These are phyloP conservation scores for Gossypium anomalum DNA, from an alignment of 345 rosid genomes.

Conservation along the genomic window DNA sequence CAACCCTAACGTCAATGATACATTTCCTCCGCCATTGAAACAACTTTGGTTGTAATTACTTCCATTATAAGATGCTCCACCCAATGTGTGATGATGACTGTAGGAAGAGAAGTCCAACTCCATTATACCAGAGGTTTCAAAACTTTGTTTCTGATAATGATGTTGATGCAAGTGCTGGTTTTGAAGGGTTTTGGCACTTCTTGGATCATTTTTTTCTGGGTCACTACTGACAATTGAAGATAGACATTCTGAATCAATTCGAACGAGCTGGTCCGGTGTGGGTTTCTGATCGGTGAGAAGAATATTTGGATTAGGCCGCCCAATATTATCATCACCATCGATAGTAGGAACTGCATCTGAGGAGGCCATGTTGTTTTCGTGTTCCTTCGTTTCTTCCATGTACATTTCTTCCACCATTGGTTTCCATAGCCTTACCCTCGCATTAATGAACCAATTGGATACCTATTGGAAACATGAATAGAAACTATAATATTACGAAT, in stretches of 20 bases:
- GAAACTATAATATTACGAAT: background rate
- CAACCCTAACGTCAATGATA: slow-evolving; percentile 89
- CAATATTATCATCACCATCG: slow-evolving; percentile 33
- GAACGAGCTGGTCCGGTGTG: slow-evolving; percentile 48
- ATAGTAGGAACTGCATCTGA: slow-evolving; percentile 30
- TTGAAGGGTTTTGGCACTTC: slow-evolving; percentile 28
- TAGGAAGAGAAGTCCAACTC: slow-evolving; percentile 53
- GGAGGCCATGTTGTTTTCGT: slow-evolving; percentile 40
- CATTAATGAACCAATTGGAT: slow-evolving; percentile 97
- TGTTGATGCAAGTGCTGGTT: slow-evolving; percentile 22
- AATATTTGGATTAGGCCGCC: slow-evolving; percentile 25
- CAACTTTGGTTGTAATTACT: slow-evolving; percentile 30
- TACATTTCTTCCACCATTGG: slow-evolving; percentile 99
- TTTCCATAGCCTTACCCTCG: slow-evolving; percentile 99
- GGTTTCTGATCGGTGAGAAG: slow-evolving; percentile 59
- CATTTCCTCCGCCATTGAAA: slow-evolving; percentile 60
- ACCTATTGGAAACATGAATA: slow-evolving; percentile 42
- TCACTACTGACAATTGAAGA: slow-evolving; percentile 64
- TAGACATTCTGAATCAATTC: slow-evolving; percentile 81
- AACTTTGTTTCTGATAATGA: slow-evolving; percentile 19
- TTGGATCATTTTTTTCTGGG: slow-evolving; percentile 40
- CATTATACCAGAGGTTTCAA: slow-evolving; percentile 38
- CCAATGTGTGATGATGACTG: slow-evolving; percentile 38
- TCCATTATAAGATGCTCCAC: slow-evolving; percentile 29
- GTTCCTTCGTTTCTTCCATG: slow-evolving; percentile 75